Base-by-base conservation (phyloP, 768 basidiomycete genomes). In the Mycena galopus region DNA sequence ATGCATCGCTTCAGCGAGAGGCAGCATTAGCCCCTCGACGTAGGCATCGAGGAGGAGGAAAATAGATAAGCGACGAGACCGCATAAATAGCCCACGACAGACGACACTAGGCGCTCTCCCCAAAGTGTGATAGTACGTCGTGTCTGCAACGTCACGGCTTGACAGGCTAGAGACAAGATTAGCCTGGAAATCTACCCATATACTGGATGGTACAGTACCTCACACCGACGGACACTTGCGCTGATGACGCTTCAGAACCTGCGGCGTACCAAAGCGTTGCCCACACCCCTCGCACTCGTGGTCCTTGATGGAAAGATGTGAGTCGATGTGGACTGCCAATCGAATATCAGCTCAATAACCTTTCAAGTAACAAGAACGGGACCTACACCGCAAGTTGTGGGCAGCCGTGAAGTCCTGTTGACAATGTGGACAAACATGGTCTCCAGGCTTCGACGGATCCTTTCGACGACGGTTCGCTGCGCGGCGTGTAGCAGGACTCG, bases 311-410 rank as follows among this genome's bases (percentile, higher is more conserved):
- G 29, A 53, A 11, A 11, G 19, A 44, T 72, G 71, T 7, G 65
- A 55, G 17, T 72, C 55, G 25, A 63, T 32, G n/a, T 72, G 71
- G 42, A 67, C 69, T 71, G 27, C 29, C 17, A 42, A 62, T 57
- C 11, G 27, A 32, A n/a, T 27, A 7, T 65, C 30, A 70, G 47
- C 19, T 29, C 8, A n/a, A 25, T 0, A 3, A 59, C 21, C 2
- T 11, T 1, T n/a, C n/a, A n/a, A 8, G 16, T 14, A 30, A 21
- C 12, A 30, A 21, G 51, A 3, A 23, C 7, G 19, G 42, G 19
- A 63, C 69, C 3, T 16, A 33, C 69, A 35, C 12, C 58, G 29
- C 23, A 61, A 12, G 11, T 72, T 72, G 27, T 72, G 71, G 11
- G 35, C 39, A 0, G 71, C 59, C 0, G 71, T 72, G 21, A 72